These are phyloP conservation scores for Acacia pycnantha DNA, from an alignment of 331 rosid genomes.

Conservation along the genomic window DNA sequence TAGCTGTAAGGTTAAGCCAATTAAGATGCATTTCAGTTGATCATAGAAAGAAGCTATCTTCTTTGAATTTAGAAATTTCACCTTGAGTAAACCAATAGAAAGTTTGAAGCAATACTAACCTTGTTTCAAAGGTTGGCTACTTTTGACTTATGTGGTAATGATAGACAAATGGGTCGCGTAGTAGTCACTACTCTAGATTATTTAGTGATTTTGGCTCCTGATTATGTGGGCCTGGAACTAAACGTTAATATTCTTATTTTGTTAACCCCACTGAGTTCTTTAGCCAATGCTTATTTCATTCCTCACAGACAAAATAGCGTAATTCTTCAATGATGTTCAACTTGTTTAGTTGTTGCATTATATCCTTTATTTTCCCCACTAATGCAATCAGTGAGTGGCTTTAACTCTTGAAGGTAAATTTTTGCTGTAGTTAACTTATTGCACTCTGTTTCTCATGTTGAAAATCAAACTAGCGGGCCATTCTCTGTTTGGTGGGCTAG, in stretches of 20 bases:
- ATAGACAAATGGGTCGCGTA: not conserved
- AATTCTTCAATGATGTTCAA: not conserved
- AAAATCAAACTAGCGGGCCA: constrained; percentile 39
- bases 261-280: not conserved
- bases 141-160: not conserved
- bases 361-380: not conserved
- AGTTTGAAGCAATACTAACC: not conserved
- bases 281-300: not conserved
- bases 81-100: not conserved
- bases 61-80: not conserved
- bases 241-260: not conserved
- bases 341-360: not conserved
- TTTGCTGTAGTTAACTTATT: not conserved
- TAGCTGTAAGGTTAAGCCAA: not conserved
- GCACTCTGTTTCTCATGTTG: constrained; percentile 14
- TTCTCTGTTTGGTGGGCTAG: constrained; percentile 47
- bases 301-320: not conserved
- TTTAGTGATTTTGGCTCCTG: not conserved
- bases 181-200: not conserved
- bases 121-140: not conserved
- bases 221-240: not conserved
- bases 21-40: not conserved
- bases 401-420: not conserved
- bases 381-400: not conserved
- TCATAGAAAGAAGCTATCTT: not conserved